A percentile compares a stretch with the other conserved stretches of the same genome.
These are phyloP conservation scores for Priceomyces castillae DNA, from an alignment of 805 yeast genomes.

Conservation along the genomic window DNA sequence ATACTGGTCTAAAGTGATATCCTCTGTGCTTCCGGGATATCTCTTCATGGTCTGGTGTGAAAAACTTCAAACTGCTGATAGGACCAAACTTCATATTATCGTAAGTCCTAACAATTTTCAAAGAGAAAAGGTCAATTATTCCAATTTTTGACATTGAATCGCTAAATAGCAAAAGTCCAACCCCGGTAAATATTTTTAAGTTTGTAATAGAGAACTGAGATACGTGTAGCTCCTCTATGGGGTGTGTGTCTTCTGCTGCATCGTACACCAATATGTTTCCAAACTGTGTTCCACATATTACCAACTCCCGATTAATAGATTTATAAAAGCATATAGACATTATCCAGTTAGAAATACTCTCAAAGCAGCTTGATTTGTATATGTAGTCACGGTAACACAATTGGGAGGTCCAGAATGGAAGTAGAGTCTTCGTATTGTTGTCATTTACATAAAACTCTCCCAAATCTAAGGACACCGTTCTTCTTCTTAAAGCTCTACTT, in stretches of 20 bases:
- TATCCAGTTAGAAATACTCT: conserved; percentile 20
- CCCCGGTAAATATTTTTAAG: conserved; percentile 14
- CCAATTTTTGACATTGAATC: conserved; percentile 34
- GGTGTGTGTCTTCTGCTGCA: conserved; percentile 12
- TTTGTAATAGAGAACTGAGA: conserved; percentile 25
- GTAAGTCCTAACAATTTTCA: conserved; percentile 15
- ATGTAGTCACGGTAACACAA: conserved; percentile 9
- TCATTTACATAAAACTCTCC: conserved; percentile 6
- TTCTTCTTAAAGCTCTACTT: conserved; percentile 7
- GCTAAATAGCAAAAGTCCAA: conserved; percentile 19
- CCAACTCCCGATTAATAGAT: not conserved
- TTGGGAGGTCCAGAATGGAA: conserved; percentile 15
- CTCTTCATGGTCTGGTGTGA: conserved; percentile 8
- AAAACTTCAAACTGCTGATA: conserved; percentile 13
- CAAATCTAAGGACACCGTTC: conserved; percentile 5
- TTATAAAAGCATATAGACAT: conserved; percentile 18
- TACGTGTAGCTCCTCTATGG: conserved; percentile 14
- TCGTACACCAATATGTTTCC: conserved; percentile 26
- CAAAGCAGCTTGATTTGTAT: conserved; percentile 9
- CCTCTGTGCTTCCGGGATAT: conserved; percentile 4
- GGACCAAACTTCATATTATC: conserved; percentile 26
- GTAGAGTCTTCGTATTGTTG: conserved; percentile 7
- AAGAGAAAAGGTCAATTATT: conserved; percentile 16
- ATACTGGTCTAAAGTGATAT: conserved; percentile 22
- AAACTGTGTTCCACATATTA: conserved; percentile 32